phyloP scores from a whole-genome alignment of 2,329 filamentous ascomycete genomes.

The Trichoderma citrinoviride region DNA sequence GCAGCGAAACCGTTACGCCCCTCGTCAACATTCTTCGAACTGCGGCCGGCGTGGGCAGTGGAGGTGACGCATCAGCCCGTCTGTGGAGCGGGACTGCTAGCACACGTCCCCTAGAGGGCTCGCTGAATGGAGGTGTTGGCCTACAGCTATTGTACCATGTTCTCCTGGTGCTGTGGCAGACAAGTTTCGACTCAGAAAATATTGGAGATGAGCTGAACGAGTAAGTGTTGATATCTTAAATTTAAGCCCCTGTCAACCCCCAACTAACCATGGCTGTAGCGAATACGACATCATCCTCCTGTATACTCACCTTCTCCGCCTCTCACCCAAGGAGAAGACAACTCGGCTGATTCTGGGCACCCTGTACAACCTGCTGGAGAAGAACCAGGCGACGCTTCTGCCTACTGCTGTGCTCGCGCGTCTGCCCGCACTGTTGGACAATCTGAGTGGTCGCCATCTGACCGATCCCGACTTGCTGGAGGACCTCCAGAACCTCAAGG shows the following conservation, averaged over 20 bases:
- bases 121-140: slow-evolving; percentile 76
- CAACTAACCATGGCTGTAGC: slow-evolving; percentile 46
- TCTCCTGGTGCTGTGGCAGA: slow-evolving; percentile 89
- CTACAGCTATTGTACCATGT: slow-evolving; percentile 93
- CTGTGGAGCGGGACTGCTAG: slow-evolving; percentile 58
- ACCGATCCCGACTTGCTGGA: slow-evolving; percentile 63
- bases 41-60: slow-evolving; percentile 68
- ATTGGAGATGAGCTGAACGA: slow-evolving; percentile 77
- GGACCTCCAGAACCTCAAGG: slow-evolving; percentile 59
- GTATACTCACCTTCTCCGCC: slow-evolving; percentile 85
- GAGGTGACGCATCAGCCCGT: slow-evolving; percentile 58
- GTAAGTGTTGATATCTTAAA: slow-evolving; percentile 49
- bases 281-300: slow-evolving; percentile 90
- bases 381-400: slow-evolving; percentile 69
- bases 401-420: slow-evolving; percentile 84
- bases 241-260: no score
- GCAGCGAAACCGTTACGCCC: slow-evolving; percentile 78
- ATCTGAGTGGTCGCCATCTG: slow-evolving; percentile 60
- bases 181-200: slow-evolving; percentile 84
- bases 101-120: slow-evolving; percentile 59
- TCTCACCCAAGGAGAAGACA: slow-evolving; percentile 97
- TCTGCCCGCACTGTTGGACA: slow-evolving; percentile 66
- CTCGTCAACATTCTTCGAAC: slow-evolving; percentile 79
- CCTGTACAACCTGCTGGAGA: slow-evolving; percentile 76
- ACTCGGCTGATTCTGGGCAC: slow-evolving; percentile 88